A percentile compares a stretch with the other conserved stretches of the same genome.
Evolutionary conservation across 2,329 filamentous ascomycete genomes (phyloP).

Genomic region (Botryotinia calthae): DNA sequence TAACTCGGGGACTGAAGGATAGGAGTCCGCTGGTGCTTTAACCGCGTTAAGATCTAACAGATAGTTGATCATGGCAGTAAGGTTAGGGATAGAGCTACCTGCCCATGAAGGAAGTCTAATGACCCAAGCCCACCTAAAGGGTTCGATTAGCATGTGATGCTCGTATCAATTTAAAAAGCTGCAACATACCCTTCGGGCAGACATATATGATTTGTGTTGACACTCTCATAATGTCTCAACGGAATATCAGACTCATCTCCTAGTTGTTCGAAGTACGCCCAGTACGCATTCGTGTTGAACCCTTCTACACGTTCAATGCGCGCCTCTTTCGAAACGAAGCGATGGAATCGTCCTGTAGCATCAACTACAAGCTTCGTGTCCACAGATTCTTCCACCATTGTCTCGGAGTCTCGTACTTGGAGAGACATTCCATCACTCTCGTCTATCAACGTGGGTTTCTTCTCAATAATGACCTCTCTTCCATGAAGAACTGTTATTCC

Average conservation of each 20-base stretch:
- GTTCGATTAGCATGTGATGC: not conserved
- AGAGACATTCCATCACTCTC: not conserved
- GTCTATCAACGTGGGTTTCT: not conserved
- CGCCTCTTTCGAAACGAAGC: conserved; percentile 29
- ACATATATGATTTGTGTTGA: conserved; percentile 37
- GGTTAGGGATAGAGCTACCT: conserved; percentile 30
- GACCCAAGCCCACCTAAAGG: conserved; percentile 33
- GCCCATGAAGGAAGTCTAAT: conserved; percentile 36
- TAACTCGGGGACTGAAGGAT: conserved; percentile 30
- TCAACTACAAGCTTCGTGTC: conserved; percentile 29
- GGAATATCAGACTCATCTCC: conserved; percentile 32
- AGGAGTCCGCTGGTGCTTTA: conserved; percentile 27
- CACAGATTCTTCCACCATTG: conserved; percentile 20
- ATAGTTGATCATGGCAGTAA: conserved; percentile 34
- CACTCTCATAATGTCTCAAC: conserved; percentile 30
- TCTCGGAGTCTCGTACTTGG: conserved; percentile 16
- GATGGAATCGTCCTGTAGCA: conserved; percentile 32
- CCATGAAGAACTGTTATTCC: conserved; percentile 35
- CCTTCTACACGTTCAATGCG: conserved; percentile 28
- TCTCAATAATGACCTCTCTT: conserved; percentile 19
- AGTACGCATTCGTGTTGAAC: conserved; percentile 30
- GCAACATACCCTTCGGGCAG: conserved; percentile 31
- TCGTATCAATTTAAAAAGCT: not conserved
- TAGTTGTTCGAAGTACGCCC: conserved; percentile 30
- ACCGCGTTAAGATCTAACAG: conserved; percentile 30